Evolutionary conservation across 495 filamentous ascomycete genomes (phyloP), one percentile per base, ranked within the genome.

Genomic region (Xylaria flabelliformis): DNA sequence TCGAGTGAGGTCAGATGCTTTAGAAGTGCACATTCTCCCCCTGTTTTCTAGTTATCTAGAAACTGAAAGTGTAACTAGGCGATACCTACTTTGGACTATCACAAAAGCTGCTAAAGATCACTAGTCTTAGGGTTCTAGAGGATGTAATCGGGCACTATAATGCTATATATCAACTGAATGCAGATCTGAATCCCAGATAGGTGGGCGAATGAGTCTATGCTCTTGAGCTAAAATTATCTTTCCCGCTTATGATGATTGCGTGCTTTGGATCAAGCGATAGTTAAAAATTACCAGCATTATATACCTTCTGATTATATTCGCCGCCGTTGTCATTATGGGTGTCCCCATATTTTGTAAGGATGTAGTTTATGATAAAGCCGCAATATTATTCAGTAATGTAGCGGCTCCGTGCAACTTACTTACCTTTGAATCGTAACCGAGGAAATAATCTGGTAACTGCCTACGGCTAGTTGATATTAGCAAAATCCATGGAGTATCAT

Each of bases 41-140:
- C 26, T 29, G 26, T 29, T 29, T 29, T 2, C 34, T 36, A 4
- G 34, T 36, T 2, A 7, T 36, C 34, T 36, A 7, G 4, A 4
- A 36, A 36, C 4, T 36, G 34, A 36, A 34, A 34, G 6, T 7
- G 34, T 36, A 7, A 36, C 34, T 36, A 9, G 17, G 21, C 32
- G 12, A 56, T 56, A 61, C 32, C 13, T 42, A 26, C 61, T 64
- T 42, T 64, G 44, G 9, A 46, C 39, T 7, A 39, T 64, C 39
- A n/a, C 32, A 44, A 39, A 64, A 64, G 61, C 61, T 44, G 61
- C 34, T 17, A 44, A 64, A 3, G 21, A 42, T 36, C 61, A 46
- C 39, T 39, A 26, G 61, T 39, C 3, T 7, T 64, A 44, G 61
- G n/a, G 12, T 17, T 64, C n/a, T 10, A n/a, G 21, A 0, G 29